Conservation (phyloP, 805 yeast genomes). For the Starmerella apicola region DNA sequence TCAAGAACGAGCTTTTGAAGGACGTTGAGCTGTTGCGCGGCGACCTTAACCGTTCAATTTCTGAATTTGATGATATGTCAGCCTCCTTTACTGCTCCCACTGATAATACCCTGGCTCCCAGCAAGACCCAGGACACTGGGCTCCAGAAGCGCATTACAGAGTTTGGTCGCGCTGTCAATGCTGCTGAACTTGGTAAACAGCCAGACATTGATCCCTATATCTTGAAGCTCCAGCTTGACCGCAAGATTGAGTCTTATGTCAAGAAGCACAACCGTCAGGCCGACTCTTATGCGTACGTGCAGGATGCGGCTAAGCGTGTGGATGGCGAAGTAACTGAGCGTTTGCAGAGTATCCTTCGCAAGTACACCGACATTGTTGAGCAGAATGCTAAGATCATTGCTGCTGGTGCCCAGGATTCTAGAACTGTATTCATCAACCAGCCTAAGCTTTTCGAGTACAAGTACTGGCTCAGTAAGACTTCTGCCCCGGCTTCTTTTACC, state of each 20-base stretch:
- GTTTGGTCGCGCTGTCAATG: slow-evolving; percentile 17
- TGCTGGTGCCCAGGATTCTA: slow-evolving; percentile 50
- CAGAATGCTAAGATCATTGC: slow-evolving; percentile 23
- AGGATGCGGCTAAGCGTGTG: slow-evolving; percentile 74
- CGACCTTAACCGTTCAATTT: slow-evolving; percentile 71
- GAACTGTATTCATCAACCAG: slow-evolving; percentile 63
- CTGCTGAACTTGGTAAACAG: slow-evolving; percentile 12
- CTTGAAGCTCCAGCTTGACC: slow-evolving; percentile 56
- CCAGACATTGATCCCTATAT: slow-evolving; percentile 57
- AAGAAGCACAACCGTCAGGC: slow-evolving; percentile 75
- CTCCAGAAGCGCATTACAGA: slow-evolving; percentile 33
- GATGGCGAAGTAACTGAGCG: slow-evolving; percentile 81
- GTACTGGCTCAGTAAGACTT: slow-evolving; percentile 34
- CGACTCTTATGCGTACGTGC: slow-evolving; percentile 79
- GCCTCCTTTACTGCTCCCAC: slow-evolving; percentile 49
- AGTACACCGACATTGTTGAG: slow-evolving; percentile 57
- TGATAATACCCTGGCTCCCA: slow-evolving; percentile 10
- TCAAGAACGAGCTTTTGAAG: slow-evolving; percentile 50
- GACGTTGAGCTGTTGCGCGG: slow-evolving; percentile 55
- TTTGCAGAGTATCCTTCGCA: slow-evolving; percentile 67
- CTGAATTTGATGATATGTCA: slow-evolving; percentile 74
- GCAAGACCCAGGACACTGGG: slow-evolving; percentile 24
- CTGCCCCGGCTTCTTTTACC: slow-evolving; percentile 12
- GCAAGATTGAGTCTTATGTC: slow-evolving; percentile 64
- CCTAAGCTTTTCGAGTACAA: slow-evolving; percentile 84